Evolutionary conservation across 1,139 yeast genomes (phyloP), one percentile per base, ranked within the genome.

Genomic region (Geotrichum australiense): DNA sequence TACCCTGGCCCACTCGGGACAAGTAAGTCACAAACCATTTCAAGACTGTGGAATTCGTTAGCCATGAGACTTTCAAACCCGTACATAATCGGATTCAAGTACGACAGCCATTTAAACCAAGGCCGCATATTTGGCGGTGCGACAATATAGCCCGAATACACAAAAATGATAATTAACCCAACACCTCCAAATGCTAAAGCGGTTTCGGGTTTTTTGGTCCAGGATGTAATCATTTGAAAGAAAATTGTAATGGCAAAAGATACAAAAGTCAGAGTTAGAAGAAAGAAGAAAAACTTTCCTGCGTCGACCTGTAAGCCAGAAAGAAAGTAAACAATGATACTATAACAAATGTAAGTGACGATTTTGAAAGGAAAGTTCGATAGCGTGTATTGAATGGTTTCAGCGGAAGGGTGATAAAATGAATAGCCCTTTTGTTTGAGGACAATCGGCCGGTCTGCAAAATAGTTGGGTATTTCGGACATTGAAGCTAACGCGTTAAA

Each of bases 331-430:
- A 75, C 61, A 22, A 71, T 64, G 33, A 78, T 51, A 34, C 71
- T 63, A 54, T 78, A 70, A 22, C 64, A 53, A 29, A 71, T 49
- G 38, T 75, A 63, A 47, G 73, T 69, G 30, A 64, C 47, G 8
- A 73, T 46, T 54, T 78, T 78, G 20, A 70, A 63, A 3, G 85
- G 84, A 38, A 77, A 56, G 52, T 77, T 80, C 23, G 81, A 71
- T 40, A 77, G 57, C 50, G 77, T 66, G 42, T 71, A 70, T 45
- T 78, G 80, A 37, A 78, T 56, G 5, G 83, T 77, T 57, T 79
- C 83, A n/a, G 80, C 80, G 28, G 82, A 73, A 25, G 80, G 76
- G 48, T 77, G 78, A 52, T 78, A 79, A 59, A 79, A 68, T 3
- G 82, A 78, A 55, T 73, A 78, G 22, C 73, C 68, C 51, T 73